Base-by-base conservation (phyloP, 331 rosid species). In the Stylosanthes scabra region DNA sequence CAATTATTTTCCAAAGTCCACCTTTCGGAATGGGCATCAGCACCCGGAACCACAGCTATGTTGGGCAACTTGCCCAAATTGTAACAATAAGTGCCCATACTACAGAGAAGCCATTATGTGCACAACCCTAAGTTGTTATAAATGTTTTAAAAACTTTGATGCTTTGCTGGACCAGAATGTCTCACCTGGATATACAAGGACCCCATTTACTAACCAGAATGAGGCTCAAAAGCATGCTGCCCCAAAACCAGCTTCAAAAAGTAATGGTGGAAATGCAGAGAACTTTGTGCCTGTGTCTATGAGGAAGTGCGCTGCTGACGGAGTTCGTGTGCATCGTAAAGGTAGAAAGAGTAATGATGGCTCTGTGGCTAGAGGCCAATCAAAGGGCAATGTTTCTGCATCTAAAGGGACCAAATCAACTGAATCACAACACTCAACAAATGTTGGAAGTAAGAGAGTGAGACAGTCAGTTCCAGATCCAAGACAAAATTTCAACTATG, bases 1-100 rank as follows among this genome's bases (percentile, higher is more conserved):
- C n/a, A 34, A 14, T 52, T 40, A 66, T 70, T 65, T 37, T 59
- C 49, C 89, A 31, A 76, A 79, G 14, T 6, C 11, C 54, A 10
- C 82, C n/a, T 28, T 8, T 41, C 1, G 42, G 56, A 59, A 65
- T 56, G 49, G 68, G 39, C 49, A 51, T 47, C 76, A 80, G 66
- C 88, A 75, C 72, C 63, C 51, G 25, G 64, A 11, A 4, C 61
- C 7, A 28, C 63, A 40, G 40, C 80, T 85, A n/a, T 92, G 90
- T 77, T 85, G 88, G 91, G 87, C 98, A 47, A 14, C 13, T 57
- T 92, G 98, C 82, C 47, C 60, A 8, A 72, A 59, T 64, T 92
- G 96, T 61, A 58, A 16, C 54, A 29, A 62, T 54, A 80, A 34
- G 75, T 87, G 6, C 59, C 83, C 84, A 52, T 85, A 72, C 68